Evolutionary conservation across 2,329 filamentous ascomycete genomes (phyloP), one percentile per base, ranked within the genome.

Genomic region (Moelleriella libera): DNA sequence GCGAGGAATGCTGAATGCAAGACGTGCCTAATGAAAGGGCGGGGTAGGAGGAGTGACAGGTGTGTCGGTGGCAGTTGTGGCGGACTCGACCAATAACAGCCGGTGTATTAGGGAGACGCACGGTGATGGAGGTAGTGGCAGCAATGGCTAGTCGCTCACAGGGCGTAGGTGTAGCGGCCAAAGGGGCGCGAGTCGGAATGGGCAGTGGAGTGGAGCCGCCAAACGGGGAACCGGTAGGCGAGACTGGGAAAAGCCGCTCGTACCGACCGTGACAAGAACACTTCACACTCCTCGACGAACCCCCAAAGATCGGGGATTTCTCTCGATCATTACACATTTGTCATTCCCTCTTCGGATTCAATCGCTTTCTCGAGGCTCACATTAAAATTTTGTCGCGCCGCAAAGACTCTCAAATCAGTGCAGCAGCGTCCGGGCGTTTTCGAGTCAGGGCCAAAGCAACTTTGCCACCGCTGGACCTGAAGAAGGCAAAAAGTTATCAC

Each of bases 181-280:
- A 37, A 37, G 46, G 37, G 14, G 21, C 37, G 30, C 46, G 46
- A 39, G 14, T 41, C 41, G 42, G 46, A 30, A n/a, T 44, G 47
- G 37, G 12, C 43, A 42, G 28, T 21, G 42, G n/a, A 45, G 46
- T 47, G 46, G 42, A 30, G 12, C 21, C 40, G 12, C 41, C 29
- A 10, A 30, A 32, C 12, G 46, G 30, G 21, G 37, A 37, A 29
- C 42, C n/a, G 28, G 30, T 42, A 41, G 12, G 21, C 32, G 41
- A 41, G 37, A 43, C 39, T 46, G 37, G 34, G 12, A 37, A 37
- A 8, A 37, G 34, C 42, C 42, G 42, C 28, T 7, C 42, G 42
- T 28, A 44, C 42, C 42, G 12, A 5, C 42, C 30, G 14, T 44
- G 28, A 44, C n/a, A 8, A 44, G 30, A 44, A 21, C 7, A 14